A percentile compares a stretch with the other conserved stretches of the same genome.
These are phyloP conservation scores for Cordyceps tenuipes DNA, from an alignment of 2,329 filamentous ascomycete species.

Conservation along the genomic window DNA sequence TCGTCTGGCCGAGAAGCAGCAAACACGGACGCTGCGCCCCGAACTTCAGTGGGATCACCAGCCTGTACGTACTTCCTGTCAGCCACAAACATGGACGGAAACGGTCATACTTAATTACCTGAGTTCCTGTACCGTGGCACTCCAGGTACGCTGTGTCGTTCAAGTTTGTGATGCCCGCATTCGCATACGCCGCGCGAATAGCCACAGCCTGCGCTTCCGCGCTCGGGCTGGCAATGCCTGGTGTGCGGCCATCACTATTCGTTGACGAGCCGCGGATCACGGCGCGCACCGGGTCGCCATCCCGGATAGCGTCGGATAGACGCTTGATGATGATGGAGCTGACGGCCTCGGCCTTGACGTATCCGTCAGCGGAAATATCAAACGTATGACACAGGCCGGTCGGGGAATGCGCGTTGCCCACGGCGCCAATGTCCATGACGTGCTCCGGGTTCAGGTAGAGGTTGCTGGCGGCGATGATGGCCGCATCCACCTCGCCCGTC, in stretches of 20 bases:
- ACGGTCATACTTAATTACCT: rapidly evolving
- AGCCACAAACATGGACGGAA: neutral
- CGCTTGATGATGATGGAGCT: conserved; percentile 35
- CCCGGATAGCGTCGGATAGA: conserved; percentile 31
- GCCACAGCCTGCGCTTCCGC: conserved; percentile 6
- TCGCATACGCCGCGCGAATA: conserved; percentile 2
- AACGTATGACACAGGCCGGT: conserved; percentile 25
- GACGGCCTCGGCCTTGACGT: conserved; percentile 37
- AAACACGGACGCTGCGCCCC: conserved; percentile 20
- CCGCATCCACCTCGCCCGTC: conserved; percentile 12
- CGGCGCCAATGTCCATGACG: conserved; percentile 32
- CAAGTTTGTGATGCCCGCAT: conserved; percentile 2
- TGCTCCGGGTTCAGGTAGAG: conserved; percentile 36
- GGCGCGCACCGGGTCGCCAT: conserved; percentile 4
- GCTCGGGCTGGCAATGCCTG: conserved; percentile 3
- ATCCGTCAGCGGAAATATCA: conserved; percentile 32
- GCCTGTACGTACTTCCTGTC: neutral
- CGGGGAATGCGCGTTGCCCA: conserved; percentile 27
- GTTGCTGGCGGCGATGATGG: conserved; percentile 33
- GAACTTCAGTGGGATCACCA: conserved; percentile 8
- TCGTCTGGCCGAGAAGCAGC: conserved; percentile 4
- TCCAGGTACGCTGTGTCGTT: conserved; percentile 1
- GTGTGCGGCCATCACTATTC: conserved; percentile 2
- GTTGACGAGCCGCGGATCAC: conserved; percentile 1
- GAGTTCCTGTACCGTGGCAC: conserved; percentile 2